Base-by-base conservation (phyloP, 2,329 filamentous ascomycete genomes). In the Penicillium hordei region DNA sequence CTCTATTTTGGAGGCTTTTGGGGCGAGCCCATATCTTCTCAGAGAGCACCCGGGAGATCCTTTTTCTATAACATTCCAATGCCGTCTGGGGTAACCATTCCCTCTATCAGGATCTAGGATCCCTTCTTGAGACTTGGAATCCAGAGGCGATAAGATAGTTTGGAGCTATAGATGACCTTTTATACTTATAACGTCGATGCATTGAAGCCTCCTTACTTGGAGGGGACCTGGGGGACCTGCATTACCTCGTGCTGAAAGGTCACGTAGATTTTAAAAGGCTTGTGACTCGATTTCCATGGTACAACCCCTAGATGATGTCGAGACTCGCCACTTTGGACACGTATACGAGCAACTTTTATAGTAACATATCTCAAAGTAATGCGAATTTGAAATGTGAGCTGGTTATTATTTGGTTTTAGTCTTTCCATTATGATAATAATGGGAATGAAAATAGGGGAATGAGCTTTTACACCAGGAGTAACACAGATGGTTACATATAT, bases 31-130 rank as follows among this genome's bases (percentile, higher is more conserved):
- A 54, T 49, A 23, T 40, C 33, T 12, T 52, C 25, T 15, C 27
- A 42, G 23, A 27, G 36, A 31, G 15, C 15, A 13, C 12, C 6
- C 5, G 19, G 27, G 36, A 23, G 12, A 36, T 45, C n/a, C 12
- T 43, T 38, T 8, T 44, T 6, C 17, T 52, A 17, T 38, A 19
- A 45, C 49, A 57, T 57, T 57, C 55, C 55, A 57, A 48, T 48
- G 55, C 29, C 15, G 10, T 51, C 48, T 52, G 25, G 40, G 31
- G 29, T 48, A 31, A 29, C 34, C 42, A 34, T 40, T 27, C 45
- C 40, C 45, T 50, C 21, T 43, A 5, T 34, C 6, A 34, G 45
- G 4, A 52, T 56, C 54, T 29, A 43, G 33, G 19, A 45, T 38
- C 17, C 54, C 48, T 46, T 17, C 17, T 48, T 48, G 7, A 15